Conservation (phyloP, 2,329 filamentous ascomycete genomes). For the Diaporthe sp. region DNA sequence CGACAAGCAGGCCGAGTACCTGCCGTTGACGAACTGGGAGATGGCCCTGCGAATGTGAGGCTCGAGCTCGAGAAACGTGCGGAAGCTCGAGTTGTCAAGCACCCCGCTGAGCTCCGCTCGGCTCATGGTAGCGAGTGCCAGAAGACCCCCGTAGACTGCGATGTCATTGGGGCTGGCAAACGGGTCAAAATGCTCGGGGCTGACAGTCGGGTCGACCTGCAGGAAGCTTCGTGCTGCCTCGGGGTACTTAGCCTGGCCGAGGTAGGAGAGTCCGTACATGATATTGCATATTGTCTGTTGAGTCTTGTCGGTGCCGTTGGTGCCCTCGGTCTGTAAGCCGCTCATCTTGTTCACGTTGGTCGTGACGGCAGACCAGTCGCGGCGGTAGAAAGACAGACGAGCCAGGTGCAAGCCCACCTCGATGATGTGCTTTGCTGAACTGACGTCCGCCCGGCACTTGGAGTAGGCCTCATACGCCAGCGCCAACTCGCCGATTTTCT, state of each 20-base stretch:
- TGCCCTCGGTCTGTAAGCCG: slow-evolving; percentile 58
- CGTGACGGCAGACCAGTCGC: slow-evolving; percentile 81
- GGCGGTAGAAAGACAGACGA: slow-evolving; percentile 80
- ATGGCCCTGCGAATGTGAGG: slow-evolving; percentile 95
- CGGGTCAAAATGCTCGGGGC: slow-evolving; percentile 73
- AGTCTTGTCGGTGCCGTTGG: slow-evolving; percentile 65
- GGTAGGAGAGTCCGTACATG: slow-evolving; percentile 63
- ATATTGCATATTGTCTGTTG: slow-evolving; percentile 67
- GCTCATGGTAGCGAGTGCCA: slow-evolving; percentile 91
- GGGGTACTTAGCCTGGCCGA: slow-evolving; percentile 61
- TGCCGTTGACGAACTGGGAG: slow-evolving; percentile 88
- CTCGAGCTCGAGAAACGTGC: slow-evolving; percentile 90
- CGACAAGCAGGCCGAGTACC: slow-evolving; percentile 87
- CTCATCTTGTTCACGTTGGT: slow-evolving; percentile 74
- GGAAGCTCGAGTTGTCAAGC: slow-evolving; percentile 85
- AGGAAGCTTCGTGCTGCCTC: slow-evolving; percentile 83
- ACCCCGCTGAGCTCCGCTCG: slow-evolving; percentile 80
- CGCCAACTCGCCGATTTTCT: slow-evolving; percentile 80
- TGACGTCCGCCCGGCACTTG: slow-evolving; percentile 93
- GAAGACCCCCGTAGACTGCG: slow-evolving; percentile 90
- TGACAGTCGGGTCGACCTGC: slow-evolving; percentile 64
- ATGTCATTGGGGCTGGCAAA: slow-evolving; percentile 88
- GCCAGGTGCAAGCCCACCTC: slow-evolving; percentile 87
- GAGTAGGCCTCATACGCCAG: slow-evolving; percentile 83
- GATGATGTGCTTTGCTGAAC: slow-evolving; percentile 83